Evolutionary conservation across 805 yeast genomes (phyloP), one percentile per base, ranked within the genome.

Genomic region (Candida tibetensis): DNA sequence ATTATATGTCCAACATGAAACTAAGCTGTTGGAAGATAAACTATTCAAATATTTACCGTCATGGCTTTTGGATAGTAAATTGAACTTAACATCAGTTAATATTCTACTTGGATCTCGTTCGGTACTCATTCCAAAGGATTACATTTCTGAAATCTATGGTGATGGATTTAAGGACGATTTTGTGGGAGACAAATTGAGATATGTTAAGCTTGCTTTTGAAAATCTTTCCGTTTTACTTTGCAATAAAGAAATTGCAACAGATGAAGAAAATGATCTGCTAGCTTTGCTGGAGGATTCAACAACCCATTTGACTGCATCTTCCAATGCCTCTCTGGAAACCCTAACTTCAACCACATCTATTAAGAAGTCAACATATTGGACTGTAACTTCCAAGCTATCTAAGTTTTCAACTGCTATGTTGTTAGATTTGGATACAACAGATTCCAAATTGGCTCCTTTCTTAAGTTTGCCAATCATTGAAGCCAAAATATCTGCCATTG

Each of bases 21-120:
- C 21, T 4, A 28, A 34, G 15, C 12, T 27, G 4, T 25, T 41
- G 15, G 45, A 37, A 22, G 47, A 49, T 4, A 39, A 33, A 6
- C 10, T 59, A 4, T 62, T 62, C 42, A 37, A 37, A 6, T 31
- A 49, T 16, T 44, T 64, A 10, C 73, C 74, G 1, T 28, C 42
- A 4, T 69, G 72, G 72, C 37, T 69, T 10, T 41, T 60, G 2
- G 58, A 55, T 9, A 36, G 52, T 13, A 48, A 51, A 15, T 17
- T 61, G 16, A 36, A 36, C 5, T 19, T 58, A 12, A 34, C 40
- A n/a, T 37, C 45, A 4, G 27, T 52, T 17, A 45, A 45, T 7
- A 28, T 69, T 4, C 38, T 44, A 21, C 35, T 69, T 9, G 73
- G 72, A 0, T 64, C 73, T 2, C 48, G 71, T 15, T 67, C 72